Evolutionary conservation across 106 monocot genomes (phyloP).

Genomic region (Dioscorea alata): DNA sequence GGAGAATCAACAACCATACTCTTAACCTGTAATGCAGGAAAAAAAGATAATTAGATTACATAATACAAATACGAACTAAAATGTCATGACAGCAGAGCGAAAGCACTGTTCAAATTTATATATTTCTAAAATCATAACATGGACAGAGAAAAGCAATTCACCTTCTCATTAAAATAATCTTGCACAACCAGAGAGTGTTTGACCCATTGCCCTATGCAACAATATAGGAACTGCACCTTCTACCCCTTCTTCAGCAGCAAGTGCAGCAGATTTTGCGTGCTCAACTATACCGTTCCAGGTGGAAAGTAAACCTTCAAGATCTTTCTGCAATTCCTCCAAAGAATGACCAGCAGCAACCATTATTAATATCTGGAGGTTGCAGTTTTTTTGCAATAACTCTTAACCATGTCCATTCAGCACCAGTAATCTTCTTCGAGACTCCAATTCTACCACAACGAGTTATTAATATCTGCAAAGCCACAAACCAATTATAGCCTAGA

Average conservation of each 20-base stretch:
- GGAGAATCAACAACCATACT: constrained; percentile 88
- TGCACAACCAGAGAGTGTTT: constrained; percentile 87
- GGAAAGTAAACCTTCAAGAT: constrained; percentile 65
- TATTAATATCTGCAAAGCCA: constrained; percentile 57
- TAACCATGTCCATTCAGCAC: constrained; percentile 70
- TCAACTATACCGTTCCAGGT: constrained; percentile 91
- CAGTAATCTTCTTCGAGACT: constrained; percentile 85
- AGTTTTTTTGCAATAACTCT: constrained; percentile 73
- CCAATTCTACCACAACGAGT: constrained; percentile 74
- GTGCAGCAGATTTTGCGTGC: constrained; percentile 87
- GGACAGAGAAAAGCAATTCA: constrained; percentile 12
- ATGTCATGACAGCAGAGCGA: too few relatives aligned
- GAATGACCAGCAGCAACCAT: constrained; percentile 90
- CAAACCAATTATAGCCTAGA: not conserved
- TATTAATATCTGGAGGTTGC: constrained; percentile 70
- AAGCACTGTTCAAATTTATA: too few relatives aligned
- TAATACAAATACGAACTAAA: not conserved
- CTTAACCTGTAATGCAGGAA: constrained; percentile 53
- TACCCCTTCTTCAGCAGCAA: constrained; percentile 85
- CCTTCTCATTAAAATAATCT: constrained; percentile 97
- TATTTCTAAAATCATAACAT: not conserved
- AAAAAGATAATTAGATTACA: not conserved
- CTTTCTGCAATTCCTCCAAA: constrained; percentile 84
- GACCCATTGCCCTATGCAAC: constrained; percentile 90
- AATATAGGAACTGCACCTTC: constrained; percentile 87